Evolutionary conservation across 73 alveolate genomes (phyloP).

Genomic region (Diophrys sp.): DNA sequence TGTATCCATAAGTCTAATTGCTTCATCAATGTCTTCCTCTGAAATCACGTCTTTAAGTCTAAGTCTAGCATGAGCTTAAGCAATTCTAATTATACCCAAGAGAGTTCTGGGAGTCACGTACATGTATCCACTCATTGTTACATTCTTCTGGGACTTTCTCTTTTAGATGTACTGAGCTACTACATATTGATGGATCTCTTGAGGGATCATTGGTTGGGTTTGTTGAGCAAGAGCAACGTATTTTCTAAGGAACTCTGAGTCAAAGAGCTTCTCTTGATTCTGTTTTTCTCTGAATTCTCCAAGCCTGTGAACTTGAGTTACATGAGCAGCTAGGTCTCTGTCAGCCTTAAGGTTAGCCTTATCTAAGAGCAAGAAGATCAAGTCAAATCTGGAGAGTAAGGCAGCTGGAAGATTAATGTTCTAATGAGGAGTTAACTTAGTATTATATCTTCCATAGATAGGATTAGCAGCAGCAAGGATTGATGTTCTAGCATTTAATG

Average conservation of each 20-base stretch:
- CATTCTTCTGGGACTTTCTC: slow-evolving; percentile 76
- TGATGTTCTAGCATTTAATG: slow-evolving; percentile 95
- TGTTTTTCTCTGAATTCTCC: slow-evolving; percentile 8
- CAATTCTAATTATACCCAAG: slow-evolving; percentile 86
- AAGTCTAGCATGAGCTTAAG: slow-evolving; percentile 91
- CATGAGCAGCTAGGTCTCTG: slow-evolving; percentile 72
- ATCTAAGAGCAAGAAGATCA: slow-evolving; percentile 92
- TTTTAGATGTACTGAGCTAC: slow-evolving; percentile 87
- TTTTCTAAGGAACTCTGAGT: slow-evolving; percentile 78
- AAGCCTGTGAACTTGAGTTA: slow-evolving; percentile 69
- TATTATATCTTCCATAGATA: slow-evolving; percentile 91
- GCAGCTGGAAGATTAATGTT: slow-evolving; percentile 99
- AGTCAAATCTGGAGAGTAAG: slow-evolving; percentile 94
- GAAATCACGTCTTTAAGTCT: slow-evolving; percentile 80
- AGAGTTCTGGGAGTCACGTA: slow-evolving; percentile 96
- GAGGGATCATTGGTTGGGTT: slow-evolving; percentile 76
- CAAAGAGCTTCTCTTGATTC: slow-evolving; percentile 50
- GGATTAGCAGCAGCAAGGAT: slow-evolving; percentile 99
- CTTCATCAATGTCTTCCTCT: slow-evolving; percentile 86
- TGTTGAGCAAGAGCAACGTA: slow-evolving; percentile 85
- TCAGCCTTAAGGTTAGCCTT: slow-evolving; percentile 83
- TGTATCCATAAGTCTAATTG: slow-evolving; percentile 82
- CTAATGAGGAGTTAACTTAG: slow-evolving; percentile 85
- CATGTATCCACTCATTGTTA: slow-evolving; percentile 75
- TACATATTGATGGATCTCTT: slow-evolving; percentile 81